Conservation (phyloP, 139 green algal species). For the Chlamydomonas incerta region DNA sequence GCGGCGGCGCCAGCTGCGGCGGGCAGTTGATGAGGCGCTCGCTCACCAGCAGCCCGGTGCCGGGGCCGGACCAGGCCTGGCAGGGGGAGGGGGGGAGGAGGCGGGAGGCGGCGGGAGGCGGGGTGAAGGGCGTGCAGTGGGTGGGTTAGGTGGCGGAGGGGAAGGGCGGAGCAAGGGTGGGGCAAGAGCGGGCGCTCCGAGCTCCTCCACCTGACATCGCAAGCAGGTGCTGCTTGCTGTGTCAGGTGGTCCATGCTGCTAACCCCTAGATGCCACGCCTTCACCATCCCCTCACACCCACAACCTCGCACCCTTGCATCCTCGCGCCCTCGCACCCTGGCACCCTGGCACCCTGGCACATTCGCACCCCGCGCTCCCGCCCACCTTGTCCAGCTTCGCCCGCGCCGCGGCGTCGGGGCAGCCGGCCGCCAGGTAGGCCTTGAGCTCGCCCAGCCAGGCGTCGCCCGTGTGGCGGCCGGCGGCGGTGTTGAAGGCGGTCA, state of each 20-base stretch:
- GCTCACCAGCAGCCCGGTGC: conserved; percentile 83
- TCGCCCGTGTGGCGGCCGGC: conserved; percentile 42
- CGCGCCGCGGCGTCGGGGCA: conserved; percentile 37
- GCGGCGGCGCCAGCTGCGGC: conserved; percentile 81
- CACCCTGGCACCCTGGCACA: too few relatives aligned
- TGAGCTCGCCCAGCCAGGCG: conserved; percentile 47
- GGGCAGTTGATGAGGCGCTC: conserved; percentile 93
- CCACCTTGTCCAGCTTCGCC: conserved; percentile 47
- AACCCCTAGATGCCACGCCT: too few relatives aligned
- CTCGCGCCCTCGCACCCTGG: too few relatives aligned
- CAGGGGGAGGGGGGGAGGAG: background rate
- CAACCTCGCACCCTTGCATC: too few relatives aligned
- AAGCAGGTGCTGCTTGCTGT: too few relatives aligned
- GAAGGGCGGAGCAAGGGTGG: too few relatives aligned
- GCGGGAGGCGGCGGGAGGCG: background rate
- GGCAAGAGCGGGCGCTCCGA: too few relatives aligned
- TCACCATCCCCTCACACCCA: too few relatives aligned
- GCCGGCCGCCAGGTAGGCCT: conserved; percentile 64
- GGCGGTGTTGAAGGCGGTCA: conserved; percentile 75
- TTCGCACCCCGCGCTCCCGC: too few relatives aligned
- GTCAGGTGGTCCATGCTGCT: too few relatives aligned
- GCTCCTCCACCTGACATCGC: too few relatives aligned
- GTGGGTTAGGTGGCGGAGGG: too few relatives aligned
- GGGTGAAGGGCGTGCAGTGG: background rate
- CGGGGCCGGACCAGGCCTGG: conserved; percentile 61